phyloP scores from a whole-genome alignment of 768 basidiomycete species.

The Lentinula aciculospora region DNA sequence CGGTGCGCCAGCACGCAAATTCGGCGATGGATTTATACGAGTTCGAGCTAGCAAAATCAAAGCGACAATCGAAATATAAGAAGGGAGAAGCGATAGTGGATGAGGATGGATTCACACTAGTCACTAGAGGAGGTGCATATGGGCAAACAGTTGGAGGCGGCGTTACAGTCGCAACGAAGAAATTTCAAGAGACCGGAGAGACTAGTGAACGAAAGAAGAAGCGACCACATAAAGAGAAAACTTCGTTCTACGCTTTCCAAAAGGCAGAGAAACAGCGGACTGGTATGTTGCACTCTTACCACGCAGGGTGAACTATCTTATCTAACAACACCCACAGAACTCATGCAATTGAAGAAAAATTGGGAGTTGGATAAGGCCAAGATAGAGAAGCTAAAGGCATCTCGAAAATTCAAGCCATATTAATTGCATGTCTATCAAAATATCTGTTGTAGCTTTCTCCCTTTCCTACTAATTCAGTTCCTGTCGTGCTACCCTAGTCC shows the following conservation, averaged over 20 bases:
- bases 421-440: no score
- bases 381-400: constrained; percentile 73
- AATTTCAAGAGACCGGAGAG: constrained; percentile 58
- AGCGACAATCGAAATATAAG: constrained; percentile 53
- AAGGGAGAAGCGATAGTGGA: constrained; percentile 90
- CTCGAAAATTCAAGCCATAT: constrained; percentile 85
- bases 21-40: constrained; percentile 75
- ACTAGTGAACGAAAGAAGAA: constrained; percentile 37
- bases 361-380: constrained; percentile 90
- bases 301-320: background rate
- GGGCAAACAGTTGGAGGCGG: constrained; percentile 87
- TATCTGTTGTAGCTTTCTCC: no score
- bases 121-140: constrained; percentile 88
- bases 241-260: constrained; percentile 87
- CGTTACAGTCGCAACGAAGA: constrained; percentile 55
- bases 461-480: no score
- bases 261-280: constrained; percentile 83
- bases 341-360: constrained; percentile 68
- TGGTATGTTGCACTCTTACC: constrained; percentile 40
- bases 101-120: constrained; percentile 92
- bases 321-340: constrained; percentile 34
- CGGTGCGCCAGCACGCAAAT: constrained; percentile 76
- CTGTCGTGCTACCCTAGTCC: no score
- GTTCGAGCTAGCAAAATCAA: constrained; percentile 55
- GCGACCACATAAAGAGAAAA: constrained; percentile 65